phyloP scores from a whole-genome alignment of 2,329 filamentous ascomycete species.

The Thelonectria rubi region DNA sequence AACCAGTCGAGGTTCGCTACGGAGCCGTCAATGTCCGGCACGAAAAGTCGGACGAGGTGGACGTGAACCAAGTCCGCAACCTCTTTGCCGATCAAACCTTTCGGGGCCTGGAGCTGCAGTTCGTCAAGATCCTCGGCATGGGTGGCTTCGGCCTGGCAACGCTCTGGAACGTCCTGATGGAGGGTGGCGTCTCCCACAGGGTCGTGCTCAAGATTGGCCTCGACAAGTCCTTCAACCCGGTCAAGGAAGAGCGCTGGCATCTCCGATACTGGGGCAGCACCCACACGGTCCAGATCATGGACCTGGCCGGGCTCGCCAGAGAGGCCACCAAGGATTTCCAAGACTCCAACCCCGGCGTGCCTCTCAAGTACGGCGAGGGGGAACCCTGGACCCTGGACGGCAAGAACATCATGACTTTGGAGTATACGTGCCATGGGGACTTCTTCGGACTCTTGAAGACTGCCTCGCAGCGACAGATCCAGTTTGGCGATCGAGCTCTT shows the following conservation, averaged over 20 bases:
- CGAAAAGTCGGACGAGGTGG: neutral
- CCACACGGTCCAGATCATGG: conserved; percentile 42
- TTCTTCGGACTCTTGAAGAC: conserved; percentile 33
- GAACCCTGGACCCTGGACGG: neutral
- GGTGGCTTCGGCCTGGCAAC: conserved; percentile 42
- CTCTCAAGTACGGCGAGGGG: conserved; percentile 4
- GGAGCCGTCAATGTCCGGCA: no score
- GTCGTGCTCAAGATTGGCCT: conserved; percentile 43
- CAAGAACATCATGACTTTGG: conserved; percentile 37
- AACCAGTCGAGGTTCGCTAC: no score
- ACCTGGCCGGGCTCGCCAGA: conserved; percentile 32
- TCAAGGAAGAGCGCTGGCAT: conserved; percentile 37
- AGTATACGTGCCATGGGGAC: conserved; percentile 40
- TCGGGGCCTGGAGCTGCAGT: conserved; percentile 36
- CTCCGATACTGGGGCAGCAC: conserved; percentile 39
- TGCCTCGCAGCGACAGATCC: neutral
- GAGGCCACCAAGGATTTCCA: conserved; percentile 18
- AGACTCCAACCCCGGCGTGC: neutral
- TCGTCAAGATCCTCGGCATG: conserved; percentile 40
- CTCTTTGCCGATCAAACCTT: conserved; percentile 17
- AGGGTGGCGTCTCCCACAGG: conserved; percentile 29
- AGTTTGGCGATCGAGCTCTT: conserved; percentile 34
- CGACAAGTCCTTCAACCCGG: conserved; percentile 6
- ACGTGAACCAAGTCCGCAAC: neutral
- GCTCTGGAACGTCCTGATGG: conserved; percentile 38